phyloP scores from a whole-genome alignment of 2,329 filamentous ascomycete species.

The Claviceps africana region DNA sequence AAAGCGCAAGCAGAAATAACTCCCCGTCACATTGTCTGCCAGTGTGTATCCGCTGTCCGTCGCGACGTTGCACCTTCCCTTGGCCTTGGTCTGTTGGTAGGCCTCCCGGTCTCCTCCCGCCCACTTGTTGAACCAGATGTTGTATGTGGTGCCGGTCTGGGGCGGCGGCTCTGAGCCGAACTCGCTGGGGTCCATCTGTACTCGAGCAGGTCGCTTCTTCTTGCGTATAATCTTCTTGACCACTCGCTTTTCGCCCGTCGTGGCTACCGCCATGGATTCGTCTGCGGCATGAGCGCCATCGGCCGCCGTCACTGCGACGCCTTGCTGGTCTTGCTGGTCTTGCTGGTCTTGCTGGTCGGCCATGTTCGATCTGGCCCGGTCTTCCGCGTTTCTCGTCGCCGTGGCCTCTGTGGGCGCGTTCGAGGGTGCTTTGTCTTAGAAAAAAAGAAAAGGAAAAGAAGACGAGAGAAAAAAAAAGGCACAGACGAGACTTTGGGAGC shows the following conservation, averaged over 20 bases:
- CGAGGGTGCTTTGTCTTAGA: not conserved
- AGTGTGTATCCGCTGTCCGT: slow-evolving; percentile 67
- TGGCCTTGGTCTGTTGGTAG: slow-evolving; percentile 74
- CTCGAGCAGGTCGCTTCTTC: slow-evolving; percentile 77
- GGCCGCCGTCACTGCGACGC: slow-evolving; percentile 6
- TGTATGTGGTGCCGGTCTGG: slow-evolving; percentile 91
- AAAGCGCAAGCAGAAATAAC: slow-evolving; percentile 88
- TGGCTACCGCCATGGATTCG: slow-evolving; percentile 21
- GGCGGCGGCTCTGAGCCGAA: slow-evolving; percentile 75
- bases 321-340: slow-evolving; percentile 15
- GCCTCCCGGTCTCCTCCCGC: slow-evolving; percentile 88
- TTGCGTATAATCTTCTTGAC: slow-evolving; percentile 83
- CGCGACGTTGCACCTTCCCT: slow-evolving; percentile 74
- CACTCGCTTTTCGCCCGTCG: slow-evolving; percentile 39
- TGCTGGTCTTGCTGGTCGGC: slow-evolving; percentile 17
- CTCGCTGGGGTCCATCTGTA: slow-evolving; percentile 75
- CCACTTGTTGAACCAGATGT: slow-evolving; percentile 93
- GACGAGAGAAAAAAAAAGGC: no score
- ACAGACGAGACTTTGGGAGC: not conserved
- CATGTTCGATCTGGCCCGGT: slow-evolving; percentile 11
- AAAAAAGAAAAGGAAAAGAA: no score
- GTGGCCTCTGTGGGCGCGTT: no score
- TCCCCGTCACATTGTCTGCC: slow-evolving; percentile 62
- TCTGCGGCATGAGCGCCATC: slow-evolving; percentile 1
- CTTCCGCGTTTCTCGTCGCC: no score